Percentiles rank a stretch among this genome's conserved stretches.
Evolutionary conservation across 306 rosid species (phyloP).

Genomic region (Pterocarpus macrocarpus): DNA sequence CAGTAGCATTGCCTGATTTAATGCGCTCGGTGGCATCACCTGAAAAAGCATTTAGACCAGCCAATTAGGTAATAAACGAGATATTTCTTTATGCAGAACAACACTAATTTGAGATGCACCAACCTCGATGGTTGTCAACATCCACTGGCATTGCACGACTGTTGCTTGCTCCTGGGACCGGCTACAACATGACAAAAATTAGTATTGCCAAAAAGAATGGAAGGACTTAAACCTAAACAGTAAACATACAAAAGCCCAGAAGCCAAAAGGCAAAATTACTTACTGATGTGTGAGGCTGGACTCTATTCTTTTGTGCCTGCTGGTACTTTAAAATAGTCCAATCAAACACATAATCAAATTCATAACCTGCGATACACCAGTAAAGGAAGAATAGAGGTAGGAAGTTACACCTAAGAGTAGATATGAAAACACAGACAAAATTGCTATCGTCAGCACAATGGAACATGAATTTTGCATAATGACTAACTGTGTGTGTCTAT

Average conservation of each 20-base stretch:
- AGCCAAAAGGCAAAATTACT: constrained; percentile 50
- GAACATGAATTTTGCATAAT: constrained; percentile 16
- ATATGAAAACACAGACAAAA: constrained; percentile 21
- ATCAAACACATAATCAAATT: constrained; percentile 86
- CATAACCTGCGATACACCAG: constrained; percentile 70
- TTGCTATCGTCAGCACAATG: constrained; percentile 25
- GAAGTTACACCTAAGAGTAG: background rate
- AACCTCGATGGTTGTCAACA: constrained; percentile 74
- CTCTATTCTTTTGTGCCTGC: constrained; percentile 81
- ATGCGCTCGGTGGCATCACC: constrained; percentile 69
- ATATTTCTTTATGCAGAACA: background rate
- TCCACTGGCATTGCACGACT: constrained; percentile 63
- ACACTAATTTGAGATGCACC: constrained; percentile 30
- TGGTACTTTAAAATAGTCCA: constrained; percentile 92
- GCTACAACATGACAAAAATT: constrained; percentile 57
- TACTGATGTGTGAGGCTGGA: constrained; percentile 67
- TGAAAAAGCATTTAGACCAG: constrained; percentile 52
- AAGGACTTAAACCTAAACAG: constrained; percentile 5
- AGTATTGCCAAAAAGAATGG: constrained; percentile 45
- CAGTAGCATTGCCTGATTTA: constrained; percentile 64
- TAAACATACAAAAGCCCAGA: background rate
- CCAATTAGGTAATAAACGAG: constrained; percentile 26
- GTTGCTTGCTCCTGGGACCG: constrained; percentile 68
- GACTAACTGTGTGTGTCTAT: background rate
- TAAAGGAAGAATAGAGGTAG: background rate